Conservation (phyloP, 345 rosid species). For the Leavenworthia alabamica region DNA sequence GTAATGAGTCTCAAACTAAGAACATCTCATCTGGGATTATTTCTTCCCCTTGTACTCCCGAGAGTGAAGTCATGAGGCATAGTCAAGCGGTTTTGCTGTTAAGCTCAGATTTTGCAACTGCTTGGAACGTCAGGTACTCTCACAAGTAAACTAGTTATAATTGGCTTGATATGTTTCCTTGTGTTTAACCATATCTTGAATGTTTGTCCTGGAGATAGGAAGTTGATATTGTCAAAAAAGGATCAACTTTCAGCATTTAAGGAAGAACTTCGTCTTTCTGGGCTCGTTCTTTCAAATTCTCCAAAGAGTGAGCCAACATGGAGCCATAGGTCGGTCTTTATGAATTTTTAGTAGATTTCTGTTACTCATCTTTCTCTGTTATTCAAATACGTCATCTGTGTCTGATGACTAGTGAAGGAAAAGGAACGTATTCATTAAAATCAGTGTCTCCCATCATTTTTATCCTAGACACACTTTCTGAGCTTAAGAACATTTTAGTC, state of each 20-base stretch:
- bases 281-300: conserved; percentile 68
- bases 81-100: conserved; percentile 66
- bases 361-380: not conserved
- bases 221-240: conserved; percentile 50
- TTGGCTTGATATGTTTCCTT: not conserved
- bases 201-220: conserved; percentile 41
- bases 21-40: not conserved
- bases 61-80: conserved; percentile 56
- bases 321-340: conserved; percentile 65
- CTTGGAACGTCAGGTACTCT: conserved; percentile 85
- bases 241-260: conserved; percentile 33
- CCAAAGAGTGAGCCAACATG: conserved; percentile 85
- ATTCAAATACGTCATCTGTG: not conserved
- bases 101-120: conserved; percentile 79
- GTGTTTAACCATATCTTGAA: not conserved
- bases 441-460: not conserved
- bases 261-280: conserved; percentile 75
- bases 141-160: not conserved
- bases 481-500: not conserved
- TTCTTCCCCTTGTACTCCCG: conserved; percentile 22
- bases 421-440: not conserved
- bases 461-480: no score
- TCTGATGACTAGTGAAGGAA: not conserved
- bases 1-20: conserved; percentile 8
- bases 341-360: not conserved